A percentile compares a stretch with the other conserved stretches of the same genome.
Evolutionary conservation across 1,284 basidiomycete genomes (phyloP).

Genomic region (Meripilus lineatus): DNA sequence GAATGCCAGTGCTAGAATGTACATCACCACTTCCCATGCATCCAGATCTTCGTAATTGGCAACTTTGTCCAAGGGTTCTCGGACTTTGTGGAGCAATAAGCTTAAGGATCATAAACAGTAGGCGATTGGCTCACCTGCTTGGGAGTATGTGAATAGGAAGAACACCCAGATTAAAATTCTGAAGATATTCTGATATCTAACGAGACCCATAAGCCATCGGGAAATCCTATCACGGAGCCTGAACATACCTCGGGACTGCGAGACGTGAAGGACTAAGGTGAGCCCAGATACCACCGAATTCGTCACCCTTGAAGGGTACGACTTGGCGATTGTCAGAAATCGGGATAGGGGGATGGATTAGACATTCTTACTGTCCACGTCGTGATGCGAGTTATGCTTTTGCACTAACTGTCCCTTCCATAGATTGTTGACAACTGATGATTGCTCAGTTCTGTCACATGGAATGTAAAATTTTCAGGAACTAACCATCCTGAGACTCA

Average conservation of each 20-base stretch:
- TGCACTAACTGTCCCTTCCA: slow-evolving; percentile 85
- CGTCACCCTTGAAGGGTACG: slow-evolving; percentile 49
- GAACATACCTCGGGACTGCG: slow-evolving; percentile 71
- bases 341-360: neutral
- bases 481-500: slow-evolving; percentile 78
- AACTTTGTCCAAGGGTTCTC: slow-evolving; percentile 64
- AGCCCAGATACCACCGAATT: slow-evolving; percentile 54
- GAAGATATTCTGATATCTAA: slow-evolving; percentile 73
- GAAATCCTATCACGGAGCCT: slow-evolving; percentile 12
- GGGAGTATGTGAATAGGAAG: slow-evolving; percentile 83
- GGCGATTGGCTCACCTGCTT: slow-evolving; percentile 54
- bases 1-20: slow-evolving; percentile 73
- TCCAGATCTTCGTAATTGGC: slow-evolving; percentile 52
- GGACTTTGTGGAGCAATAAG: slow-evolving; percentile 38
- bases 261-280: slow-evolving; percentile 78
- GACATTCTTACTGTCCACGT: slow-evolving; percentile 62
- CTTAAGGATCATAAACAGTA: neutral
- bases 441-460: too few relatives aligned
- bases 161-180: slow-evolving; percentile 78
- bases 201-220: neutral
- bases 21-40: slow-evolving; percentile 74
- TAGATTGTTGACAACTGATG: slow-evolving; percentile 59
- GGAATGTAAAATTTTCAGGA: too few relatives aligned
- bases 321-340: slow-evolving; percentile 38
- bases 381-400: slow-evolving; percentile 61